phyloP scores from a whole-genome alignment of 1,284 basidiomycete genomes.

The Athelia psychrophila region DNA sequence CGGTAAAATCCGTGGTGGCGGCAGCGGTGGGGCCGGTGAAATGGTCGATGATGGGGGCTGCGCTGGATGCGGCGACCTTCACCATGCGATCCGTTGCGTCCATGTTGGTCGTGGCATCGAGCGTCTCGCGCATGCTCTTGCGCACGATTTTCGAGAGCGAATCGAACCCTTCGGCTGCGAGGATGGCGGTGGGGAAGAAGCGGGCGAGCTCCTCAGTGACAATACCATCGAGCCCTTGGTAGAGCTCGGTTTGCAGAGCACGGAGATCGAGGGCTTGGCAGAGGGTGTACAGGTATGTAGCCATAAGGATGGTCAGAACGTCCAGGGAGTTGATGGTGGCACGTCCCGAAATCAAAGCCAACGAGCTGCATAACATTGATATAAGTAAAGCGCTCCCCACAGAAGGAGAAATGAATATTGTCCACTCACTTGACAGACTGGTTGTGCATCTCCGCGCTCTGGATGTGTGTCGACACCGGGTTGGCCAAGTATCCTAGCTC shows the following conservation, averaged over 20 bases:
- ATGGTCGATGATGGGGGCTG: constrained; percentile 58
- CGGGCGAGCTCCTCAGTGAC: constrained; percentile 46
- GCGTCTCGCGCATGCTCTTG: constrained; percentile 42
- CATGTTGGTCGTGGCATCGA: constrained; percentile 70
- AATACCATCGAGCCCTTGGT: constrained; percentile 46
- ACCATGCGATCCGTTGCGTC: constrained; percentile 65
- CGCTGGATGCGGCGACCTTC: constrained; percentile 62
- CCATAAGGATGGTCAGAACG: constrained; percentile 68
- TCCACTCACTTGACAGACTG: constrained; percentile 49
- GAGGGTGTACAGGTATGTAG: constrained; percentile 74
- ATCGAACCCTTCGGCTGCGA: constrained; percentile 30
- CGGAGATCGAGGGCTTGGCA: constrained; percentile 84
- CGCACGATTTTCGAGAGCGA: constrained; percentile 34
- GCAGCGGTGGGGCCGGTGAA: constrained; percentile 37
- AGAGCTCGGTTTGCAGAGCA: constrained; percentile 66
- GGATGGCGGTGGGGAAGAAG: constrained; percentile 37
- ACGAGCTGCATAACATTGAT: constrained; percentile 45
- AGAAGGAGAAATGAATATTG: constrained; percentile 4
- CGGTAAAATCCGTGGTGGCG: constrained; percentile 15
- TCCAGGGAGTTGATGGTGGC: constrained; percentile 77
- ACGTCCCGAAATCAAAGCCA: constrained; percentile 78
- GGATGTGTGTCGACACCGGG: constrained; percentile 56
- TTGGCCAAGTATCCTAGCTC: constrained; percentile 61
- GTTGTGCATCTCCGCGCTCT: constrained; percentile 56
- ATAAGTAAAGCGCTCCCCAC: background rate